Evolutionary conservation across 2,329 filamentous ascomycete species (phyloP), one percentile per base, ranked within the genome.

Genomic region (Xylariaceae sp.): DNA sequence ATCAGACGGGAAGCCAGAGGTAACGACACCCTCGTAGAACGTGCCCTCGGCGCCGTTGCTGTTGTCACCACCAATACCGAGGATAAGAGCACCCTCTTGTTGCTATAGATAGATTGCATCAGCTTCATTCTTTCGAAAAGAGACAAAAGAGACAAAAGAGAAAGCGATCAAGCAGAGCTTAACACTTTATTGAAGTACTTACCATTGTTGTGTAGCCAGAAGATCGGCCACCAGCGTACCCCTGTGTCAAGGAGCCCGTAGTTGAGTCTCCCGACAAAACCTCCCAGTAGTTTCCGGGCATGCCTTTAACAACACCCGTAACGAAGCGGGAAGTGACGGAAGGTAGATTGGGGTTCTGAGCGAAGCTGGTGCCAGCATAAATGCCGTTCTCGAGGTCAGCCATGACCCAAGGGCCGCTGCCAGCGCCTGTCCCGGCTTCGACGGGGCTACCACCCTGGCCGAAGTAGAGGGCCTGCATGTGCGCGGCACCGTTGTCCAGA

Each of bases 391-490:
- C 82, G 0, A 85, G 71, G 62, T 85, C 82, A 0, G 80, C 81
- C 79, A 85, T 83, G 53, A 85, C 61, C 82, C 81, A 85, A 0
- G 81, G 81, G 0, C 81, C 80, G 35, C 55, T 71, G 36, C 80
- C 80, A 4, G 75, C 48, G 7, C 82, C 81, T 7, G 62, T 62
- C 17, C 80, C 80, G 76, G 77, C 82, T 12, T 5, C 5, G 16
- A 12, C 65, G n/a, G n/a, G n/a, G n/a, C n/a, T n/a, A n/a, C n/a
- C n/a, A n/a, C n/a, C n/a, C n/a, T n/a, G n/a, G 1, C 82, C 81
- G 55, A 72, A 84, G 70, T 84, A 85, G 43, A 85, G 78, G 42
- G 81, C 77, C 57, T 85, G 81, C 81, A 85, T 85, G 56, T 83
- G 80, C 16, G 77, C 81, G 40, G 75, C 73, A 2, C 81, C 82